These are phyloP conservation scores for Kazachstania sp. DNA, from an alignment of 1,139 yeast species.

Conservation along the genomic window DNA sequence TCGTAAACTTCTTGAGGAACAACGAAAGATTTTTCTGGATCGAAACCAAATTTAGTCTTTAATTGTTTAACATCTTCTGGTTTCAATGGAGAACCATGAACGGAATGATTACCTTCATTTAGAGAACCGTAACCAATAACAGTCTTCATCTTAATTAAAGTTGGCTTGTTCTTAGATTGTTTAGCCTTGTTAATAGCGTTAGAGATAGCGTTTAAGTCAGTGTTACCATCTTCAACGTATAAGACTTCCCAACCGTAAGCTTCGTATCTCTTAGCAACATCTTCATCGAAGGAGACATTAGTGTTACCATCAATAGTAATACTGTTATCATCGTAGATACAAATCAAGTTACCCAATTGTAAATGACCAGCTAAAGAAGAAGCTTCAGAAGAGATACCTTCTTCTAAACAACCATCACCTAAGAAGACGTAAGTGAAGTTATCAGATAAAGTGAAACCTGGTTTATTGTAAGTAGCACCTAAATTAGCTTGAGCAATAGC, in stretches of 20 bases:
- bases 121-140: conserved; percentile 94
- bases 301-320: conserved; percentile 97
- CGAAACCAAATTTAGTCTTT: conserved; percentile 78
- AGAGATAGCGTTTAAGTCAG: conserved; percentile 63
- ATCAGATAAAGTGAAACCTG: conserved; percentile 63
- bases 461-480: conserved; percentile 92
- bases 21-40: conserved; percentile 71
- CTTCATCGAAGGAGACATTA: conserved; percentile 87
- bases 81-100: conserved; percentile 97
- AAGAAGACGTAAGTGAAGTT: conserved; percentile 70
- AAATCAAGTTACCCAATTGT: conserved; percentile 87
- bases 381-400: conserved; percentile 96
- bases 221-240: conserved; percentile 73
- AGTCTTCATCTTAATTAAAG: conserved; percentile 82
- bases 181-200: conserved; percentile 69
- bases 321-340: conserved; percentile 95
- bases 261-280: conserved; percentile 76
- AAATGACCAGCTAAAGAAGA: conserved; percentile 94
- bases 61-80: conserved; percentile 86
- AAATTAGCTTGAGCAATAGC: conserved; percentile 92
- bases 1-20: conserved; percentile 82
- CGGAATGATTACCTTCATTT: conserved; percentile 79
- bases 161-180: conserved; percentile 61
- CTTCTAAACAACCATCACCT: conserved; percentile 99
- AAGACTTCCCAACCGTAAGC: conserved; percentile 93